A percentile compares a stretch with the other conserved stretches of the same genome.
Conservation (phyloP, 331 rosid genomes). For the Pyrus hybrid region DNA sequence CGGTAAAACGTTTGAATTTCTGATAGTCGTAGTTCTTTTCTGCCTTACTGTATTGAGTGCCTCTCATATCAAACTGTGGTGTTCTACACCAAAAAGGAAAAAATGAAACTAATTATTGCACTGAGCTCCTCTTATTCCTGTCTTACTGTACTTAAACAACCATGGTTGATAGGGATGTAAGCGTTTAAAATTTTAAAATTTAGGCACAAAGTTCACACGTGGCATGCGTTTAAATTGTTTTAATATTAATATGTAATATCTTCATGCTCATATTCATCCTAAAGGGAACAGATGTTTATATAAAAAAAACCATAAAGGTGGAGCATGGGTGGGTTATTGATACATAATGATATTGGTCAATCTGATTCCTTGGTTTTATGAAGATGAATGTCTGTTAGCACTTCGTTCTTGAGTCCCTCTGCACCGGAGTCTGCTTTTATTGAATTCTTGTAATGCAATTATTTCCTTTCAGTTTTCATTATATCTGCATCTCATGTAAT, state of each 20-base stretch:
- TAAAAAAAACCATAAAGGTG: not conserved
- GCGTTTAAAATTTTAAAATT: not conserved
- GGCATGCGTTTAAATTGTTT: not conserved
- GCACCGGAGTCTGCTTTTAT: not conserved
- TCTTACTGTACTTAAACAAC: not conserved
- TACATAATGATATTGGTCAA: not conserved
- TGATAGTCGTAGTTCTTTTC: not conserved
- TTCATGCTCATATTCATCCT: not conserved
- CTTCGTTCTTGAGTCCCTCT: not conserved
- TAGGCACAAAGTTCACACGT: not conserved
- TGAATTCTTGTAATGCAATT: not conserved
- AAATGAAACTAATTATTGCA: not conserved
- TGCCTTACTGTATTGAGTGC: not conserved
- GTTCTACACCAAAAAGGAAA: not conserved
- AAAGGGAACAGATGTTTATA: not conserved
- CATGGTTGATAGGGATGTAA: not conserved
- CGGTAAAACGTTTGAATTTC: constrained; percentile 38
- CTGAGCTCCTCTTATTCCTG: not conserved
- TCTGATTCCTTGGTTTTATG: not conserved
- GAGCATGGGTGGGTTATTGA: not conserved
- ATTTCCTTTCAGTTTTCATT: not conserved
- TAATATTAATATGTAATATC: not conserved
- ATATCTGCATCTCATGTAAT: not conserved
- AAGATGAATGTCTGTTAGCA: not conserved
- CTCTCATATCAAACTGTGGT: not conserved